phyloP scores from a whole-genome alignment of 139 green algal species.

The Dunaliella primolecta region DNA sequence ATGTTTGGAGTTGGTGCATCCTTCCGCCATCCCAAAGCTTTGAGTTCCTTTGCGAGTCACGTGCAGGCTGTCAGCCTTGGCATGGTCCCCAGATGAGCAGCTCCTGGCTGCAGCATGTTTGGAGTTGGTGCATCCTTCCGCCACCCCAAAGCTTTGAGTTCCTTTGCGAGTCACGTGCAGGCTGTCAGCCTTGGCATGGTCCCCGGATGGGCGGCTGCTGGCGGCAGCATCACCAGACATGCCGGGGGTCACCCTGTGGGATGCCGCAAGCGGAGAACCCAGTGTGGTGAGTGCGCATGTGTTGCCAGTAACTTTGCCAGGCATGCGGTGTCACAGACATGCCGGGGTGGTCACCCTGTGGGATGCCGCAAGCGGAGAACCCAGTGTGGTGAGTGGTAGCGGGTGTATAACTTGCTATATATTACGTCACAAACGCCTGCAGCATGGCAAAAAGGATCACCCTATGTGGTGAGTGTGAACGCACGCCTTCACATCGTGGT shows the following conservation, averaged over 20 bases:
- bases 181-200: slow-evolving; percentile 41
- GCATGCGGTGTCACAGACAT: slow-evolving; percentile 34
- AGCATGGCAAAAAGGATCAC: too few relatives aligned
- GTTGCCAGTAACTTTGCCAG: too few relatives aligned
- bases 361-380: slow-evolving; percentile 35
- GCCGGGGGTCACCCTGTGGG: slow-evolving; percentile 49
- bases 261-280: slow-evolving; percentile 30
- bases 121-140: neutral
- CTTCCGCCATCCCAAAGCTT: neutral
- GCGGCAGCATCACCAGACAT: slow-evolving; percentile 38
- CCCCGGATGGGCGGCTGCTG: slow-evolving; percentile 45
- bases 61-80: neutral
- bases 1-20: neutral
- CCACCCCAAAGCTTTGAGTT: too few relatives aligned
- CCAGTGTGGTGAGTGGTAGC: neutral
- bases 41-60: neutral
- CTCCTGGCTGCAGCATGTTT: neutral
- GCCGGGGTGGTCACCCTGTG: slow-evolving; percentile 41
- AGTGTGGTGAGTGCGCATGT: neutral
- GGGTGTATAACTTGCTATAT: too few relatives aligned
- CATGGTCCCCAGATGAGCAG: neutral
- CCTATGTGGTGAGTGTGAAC: too few relatives aligned
- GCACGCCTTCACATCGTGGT: too few relatives aligned
- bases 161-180: slow-evolving; percentile 21
- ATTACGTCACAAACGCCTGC: too few relatives aligned